Evolutionary conservation across 345 rosid genomes (phyloP).

Genomic region (Jatropha curcas): DNA sequence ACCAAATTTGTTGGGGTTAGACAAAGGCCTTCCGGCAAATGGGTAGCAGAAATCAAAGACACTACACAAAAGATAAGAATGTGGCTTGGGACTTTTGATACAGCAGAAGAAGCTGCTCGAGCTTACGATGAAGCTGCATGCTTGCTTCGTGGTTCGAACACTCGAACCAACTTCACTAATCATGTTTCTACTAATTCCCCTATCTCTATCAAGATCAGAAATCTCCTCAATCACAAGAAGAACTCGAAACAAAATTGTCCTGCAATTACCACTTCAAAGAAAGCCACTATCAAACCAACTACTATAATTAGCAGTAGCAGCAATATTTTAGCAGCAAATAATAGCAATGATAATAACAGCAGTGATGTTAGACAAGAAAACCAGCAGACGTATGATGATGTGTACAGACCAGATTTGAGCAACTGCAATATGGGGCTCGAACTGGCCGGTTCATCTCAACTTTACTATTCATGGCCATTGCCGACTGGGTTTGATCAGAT

Average conservation of each 20-base stretch:
- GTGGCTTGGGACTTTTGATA: conserved; percentile 89
- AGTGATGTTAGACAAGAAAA: conserved; percentile 25
- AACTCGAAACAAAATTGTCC: conserved; percentile 37
- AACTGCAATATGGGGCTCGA: conserved; percentile 29
- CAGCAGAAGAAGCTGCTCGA: conserved; percentile 83
- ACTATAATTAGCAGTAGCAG: conserved; percentile 15
- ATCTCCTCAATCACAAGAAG: conserved; percentile 70
- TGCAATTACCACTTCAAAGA: conserved; percentile 7
- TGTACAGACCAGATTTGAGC: conserved; percentile 59
- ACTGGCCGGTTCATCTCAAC: conserved; percentile 18
- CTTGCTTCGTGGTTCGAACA: conserved; percentile 81
- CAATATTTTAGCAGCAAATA: conserved; percentile 9
- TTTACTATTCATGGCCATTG: conserved; percentile 14
- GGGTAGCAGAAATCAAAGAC: conserved; percentile 97
- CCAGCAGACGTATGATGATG: conserved; percentile 34
- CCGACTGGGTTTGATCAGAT: conserved; percentile 31
- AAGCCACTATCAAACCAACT: conserved; percentile 27
- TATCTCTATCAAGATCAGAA: conserved; percentile 66
- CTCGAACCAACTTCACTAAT: conserved; percentile 72
- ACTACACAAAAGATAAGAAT: conserved; percentile 80
- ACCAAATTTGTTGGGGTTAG: conserved; percentile 80
- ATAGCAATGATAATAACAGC: neutral
- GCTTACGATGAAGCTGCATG: conserved; percentile 92
- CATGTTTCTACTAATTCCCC: conserved; percentile 53
- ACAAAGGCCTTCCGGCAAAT: conserved; percentile 87